A percentile compares a stretch with the other conserved stretches of the same genome.
These are phyloP conservation scores for Pseudopyricularia cyperi DNA, from an alignment of 2,329 filamentous ascomycete genomes.

Conservation along the genomic window DNA sequence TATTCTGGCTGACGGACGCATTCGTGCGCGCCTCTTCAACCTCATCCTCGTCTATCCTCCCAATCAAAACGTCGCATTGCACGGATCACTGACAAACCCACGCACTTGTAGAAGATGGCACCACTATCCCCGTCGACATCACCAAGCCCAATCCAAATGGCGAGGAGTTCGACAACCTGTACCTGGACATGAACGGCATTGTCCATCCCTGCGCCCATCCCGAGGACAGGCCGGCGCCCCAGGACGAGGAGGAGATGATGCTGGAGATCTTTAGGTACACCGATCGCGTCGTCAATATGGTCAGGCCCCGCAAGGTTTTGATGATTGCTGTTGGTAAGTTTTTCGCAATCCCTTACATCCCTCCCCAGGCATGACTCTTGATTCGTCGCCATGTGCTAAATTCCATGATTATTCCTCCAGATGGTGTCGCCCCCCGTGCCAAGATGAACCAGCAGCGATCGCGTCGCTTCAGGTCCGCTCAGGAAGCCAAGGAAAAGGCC, in stretches of 20 bases:
- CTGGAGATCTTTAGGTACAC: conserved; percentile 95
- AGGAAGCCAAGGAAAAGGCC: conserved; percentile 90
- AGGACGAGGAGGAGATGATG: conserved; percentile 99
- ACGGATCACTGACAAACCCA: not conserved
- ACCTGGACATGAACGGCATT: conserved; percentile 99
- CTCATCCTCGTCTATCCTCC: not conserved
- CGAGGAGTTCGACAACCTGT: conserved; percentile 95
- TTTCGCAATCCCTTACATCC: no score
- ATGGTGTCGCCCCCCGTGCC: conserved; percentile 91
- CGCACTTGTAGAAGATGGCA: conserved; percentile 48
- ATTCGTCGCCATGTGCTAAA: no score
- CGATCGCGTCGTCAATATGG: conserved; percentile 98
- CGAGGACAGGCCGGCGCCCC: conserved; percentile 80
- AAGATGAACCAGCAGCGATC: conserved; percentile 99
- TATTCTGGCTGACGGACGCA: not conserved
- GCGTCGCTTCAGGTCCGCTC: conserved; percentile 83
- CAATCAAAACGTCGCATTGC: not conserved
- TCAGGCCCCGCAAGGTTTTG: conserved; percentile 83
- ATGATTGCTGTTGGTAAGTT: conserved; percentile 94
- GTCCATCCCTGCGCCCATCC: conserved; percentile 98
- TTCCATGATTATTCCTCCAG: conserved; percentile 32
- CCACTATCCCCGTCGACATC: conserved; percentile 71
- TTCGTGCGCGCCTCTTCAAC: not conserved
- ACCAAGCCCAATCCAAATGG: conserved; percentile 86
- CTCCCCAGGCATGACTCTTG: no score